These are phyloP conservation scores for Allantophomopsis cytisporea DNA, from an alignment of 2,329 filamentous ascomycete genomes.

Conservation along the genomic window DNA sequence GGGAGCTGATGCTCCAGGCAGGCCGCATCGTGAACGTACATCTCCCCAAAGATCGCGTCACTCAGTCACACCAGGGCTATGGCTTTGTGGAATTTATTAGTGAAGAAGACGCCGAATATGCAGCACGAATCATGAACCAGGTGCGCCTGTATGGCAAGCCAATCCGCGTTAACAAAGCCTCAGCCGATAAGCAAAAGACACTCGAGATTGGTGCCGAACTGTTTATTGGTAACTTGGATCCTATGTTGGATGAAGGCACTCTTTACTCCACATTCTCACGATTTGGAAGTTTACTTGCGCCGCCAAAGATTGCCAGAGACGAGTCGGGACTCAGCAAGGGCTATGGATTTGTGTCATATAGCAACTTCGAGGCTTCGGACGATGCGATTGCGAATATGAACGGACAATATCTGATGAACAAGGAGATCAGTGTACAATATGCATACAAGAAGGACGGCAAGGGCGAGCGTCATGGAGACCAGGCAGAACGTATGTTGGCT, in stretches of 20 bases:
- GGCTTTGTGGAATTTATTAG: conserved; percentile 98
- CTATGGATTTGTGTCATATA: conserved; percentile 90
- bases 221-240: conserved; percentile 90
- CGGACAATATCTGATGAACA: conserved; percentile 92
- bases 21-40: conserved; percentile 97
- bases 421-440: conserved; percentile 92
- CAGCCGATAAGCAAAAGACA: conserved; percentile 86
- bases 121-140: conserved; percentile 91
- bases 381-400: conserved; percentile 87
- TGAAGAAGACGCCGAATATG: conserved; percentile 93
- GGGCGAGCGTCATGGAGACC: conserved; percentile 88
- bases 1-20: conserved; percentile 97
- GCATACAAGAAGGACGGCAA: conserved; percentile 99
- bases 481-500: conserved; percentile 83
- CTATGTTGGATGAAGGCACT: conserved; percentile 89
- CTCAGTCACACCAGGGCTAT: conserved; percentile 92
- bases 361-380: conserved; percentile 87
- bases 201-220: conserved; percentile 93
- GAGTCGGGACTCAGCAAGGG: conserved; percentile 83
- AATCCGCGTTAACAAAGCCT: conserved; percentile 89
- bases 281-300: conserved; percentile 72
- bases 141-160: conserved; percentile 88
- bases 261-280: conserved; percentile 91
- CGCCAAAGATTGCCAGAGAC: conserved; percentile 87
- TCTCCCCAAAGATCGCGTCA: conserved; percentile 94